These are phyloP conservation scores for Oryza rufipogon DNA, from an alignment of 176 grass and related monocot genomes.

Conservation along the genomic window DNA sequence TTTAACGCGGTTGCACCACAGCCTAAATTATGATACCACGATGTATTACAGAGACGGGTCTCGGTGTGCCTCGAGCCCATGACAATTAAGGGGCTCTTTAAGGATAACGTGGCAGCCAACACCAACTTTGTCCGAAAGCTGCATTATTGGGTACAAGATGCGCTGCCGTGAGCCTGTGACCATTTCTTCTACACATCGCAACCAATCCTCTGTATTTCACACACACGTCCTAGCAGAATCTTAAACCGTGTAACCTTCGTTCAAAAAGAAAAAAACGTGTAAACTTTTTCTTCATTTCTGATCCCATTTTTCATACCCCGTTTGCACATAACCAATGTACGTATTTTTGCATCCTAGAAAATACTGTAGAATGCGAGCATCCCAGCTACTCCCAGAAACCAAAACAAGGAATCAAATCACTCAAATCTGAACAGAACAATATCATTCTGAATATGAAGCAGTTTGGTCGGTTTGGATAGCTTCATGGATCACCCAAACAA, in stretches of 20 bases:
- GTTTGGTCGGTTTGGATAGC: constrained; percentile 16
- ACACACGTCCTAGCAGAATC: neutral
- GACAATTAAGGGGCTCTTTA: neutral
- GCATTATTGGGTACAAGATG: neutral
- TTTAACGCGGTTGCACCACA: too few species aligned
- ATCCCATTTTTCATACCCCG: neutral
- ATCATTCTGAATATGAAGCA: neutral
- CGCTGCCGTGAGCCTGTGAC: neutral
- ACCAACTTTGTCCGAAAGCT: neutral
- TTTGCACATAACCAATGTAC: neutral
- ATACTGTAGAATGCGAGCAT: neutral
- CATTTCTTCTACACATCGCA: neutral
- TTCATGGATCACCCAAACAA: neutral
- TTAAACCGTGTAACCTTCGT: neutral
- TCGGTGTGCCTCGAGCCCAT: neutral
- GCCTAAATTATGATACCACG: too few species aligned
- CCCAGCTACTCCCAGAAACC: neutral
- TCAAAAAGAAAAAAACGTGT: too few species aligned
- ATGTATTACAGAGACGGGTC: too few species aligned
- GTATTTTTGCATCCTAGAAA: neutral
- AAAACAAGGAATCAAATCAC: neutral
- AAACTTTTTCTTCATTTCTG: neutral
- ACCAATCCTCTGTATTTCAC: neutral
- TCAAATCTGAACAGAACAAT: neutral
- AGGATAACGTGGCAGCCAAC: neutral